These are phyloP conservation scores for Cerrena zonata DNA, from an alignment of 1,284 basidiomycete genomes.

Conservation along the genomic window DNA sequence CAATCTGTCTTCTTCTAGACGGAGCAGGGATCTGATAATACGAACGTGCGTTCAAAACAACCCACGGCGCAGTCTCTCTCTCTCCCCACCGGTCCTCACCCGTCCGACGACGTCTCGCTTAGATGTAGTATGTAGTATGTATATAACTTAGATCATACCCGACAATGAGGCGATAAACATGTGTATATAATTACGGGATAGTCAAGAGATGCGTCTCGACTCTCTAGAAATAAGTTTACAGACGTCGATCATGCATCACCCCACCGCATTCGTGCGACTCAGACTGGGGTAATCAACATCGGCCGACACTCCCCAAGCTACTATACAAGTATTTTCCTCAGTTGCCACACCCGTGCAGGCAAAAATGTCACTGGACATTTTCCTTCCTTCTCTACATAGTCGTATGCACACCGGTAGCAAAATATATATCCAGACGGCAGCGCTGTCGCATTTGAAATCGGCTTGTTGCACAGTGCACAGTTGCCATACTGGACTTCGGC, in stretches of 20 bases:
- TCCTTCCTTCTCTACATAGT: conserved; percentile 73
- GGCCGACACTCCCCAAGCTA: no score
- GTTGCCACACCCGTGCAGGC: conserved; percentile 68
- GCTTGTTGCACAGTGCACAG: conserved; percentile 77
- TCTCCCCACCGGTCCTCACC: no score
- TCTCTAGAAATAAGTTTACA: no score
- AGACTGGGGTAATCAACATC: no score
- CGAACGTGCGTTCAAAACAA: conserved; percentile 25
- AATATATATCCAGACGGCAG: conserved; percentile 92
- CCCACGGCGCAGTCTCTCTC: background rate
- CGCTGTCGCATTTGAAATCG: conserved; percentile 84
- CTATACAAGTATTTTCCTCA: conserved; percentile 82
- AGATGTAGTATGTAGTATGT: no score
- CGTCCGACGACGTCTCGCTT: no score
- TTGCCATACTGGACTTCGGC: conserved; percentile 64
- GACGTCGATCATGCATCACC: no score
- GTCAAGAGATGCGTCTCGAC: no score
- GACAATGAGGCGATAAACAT: no score
- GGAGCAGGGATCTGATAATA: conserved; percentile 10
- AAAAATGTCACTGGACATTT: conserved; percentile 85
- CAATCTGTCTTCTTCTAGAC: background rate
- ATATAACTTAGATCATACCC: no score
- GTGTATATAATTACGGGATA: no score
- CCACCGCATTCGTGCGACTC: no score
- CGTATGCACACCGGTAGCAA: conserved; percentile 90